Percentiles rank a stretch among this genome's conserved stretches.
phyloP scores from a whole-genome alignment of 768 basidiomycete genomes.

The Psilocybe azurescens region DNA sequence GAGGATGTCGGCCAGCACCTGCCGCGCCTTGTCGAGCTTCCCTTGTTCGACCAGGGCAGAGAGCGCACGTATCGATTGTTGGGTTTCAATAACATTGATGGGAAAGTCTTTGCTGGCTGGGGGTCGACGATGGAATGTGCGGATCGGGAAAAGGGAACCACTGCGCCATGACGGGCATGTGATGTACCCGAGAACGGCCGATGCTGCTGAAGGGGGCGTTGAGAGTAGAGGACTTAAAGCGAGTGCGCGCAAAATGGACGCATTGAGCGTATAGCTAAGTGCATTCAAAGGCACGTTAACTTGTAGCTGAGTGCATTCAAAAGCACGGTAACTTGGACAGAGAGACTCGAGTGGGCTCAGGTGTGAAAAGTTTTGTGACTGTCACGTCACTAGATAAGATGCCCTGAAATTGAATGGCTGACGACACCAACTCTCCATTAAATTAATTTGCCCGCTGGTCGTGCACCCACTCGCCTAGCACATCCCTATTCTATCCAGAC shows the following conservation, averaged over 20 bases:
- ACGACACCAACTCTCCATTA: conserved; percentile 21
- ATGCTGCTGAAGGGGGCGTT: not conserved
- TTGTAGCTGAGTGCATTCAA: too few relatives aligned
- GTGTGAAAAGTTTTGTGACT: conserved; percentile 10
- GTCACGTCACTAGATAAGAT: conserved; percentile 29
- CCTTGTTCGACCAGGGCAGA: conserved; percentile 31
- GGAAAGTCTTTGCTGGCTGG: conserved; percentile 17
- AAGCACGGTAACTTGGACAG: too few relatives aligned
- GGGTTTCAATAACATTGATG: conserved; percentile 26
- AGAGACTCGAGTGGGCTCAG: too few relatives aligned
- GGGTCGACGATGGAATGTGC: conserved; percentile 11
- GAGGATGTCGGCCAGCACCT: conserved; percentile 21
- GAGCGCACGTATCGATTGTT: conserved; percentile 23
- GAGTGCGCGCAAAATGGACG: conserved; percentile 13
- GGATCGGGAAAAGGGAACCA: conserved; percentile 9
- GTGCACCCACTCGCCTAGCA: conserved; percentile 38
- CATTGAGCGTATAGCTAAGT: conserved; percentile 35
- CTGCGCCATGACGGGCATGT: not conserved
- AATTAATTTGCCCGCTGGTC: conserved; percentile 47
- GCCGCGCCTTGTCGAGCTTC: conserved; percentile 34
- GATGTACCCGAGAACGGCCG: conserved; percentile 1
- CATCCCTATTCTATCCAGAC: conserved; percentile 42
- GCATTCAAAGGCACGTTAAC: conserved; percentile 31
- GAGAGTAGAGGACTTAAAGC: not conserved
- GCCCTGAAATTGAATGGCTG: conserved; percentile 3